Percentiles rank a stretch among this genome's conserved stretches.
Evolutionary conservation across 2,329 filamentous ascomycete genomes (phyloP).

Genomic region (Ceratocystis smalleyi): DNA sequence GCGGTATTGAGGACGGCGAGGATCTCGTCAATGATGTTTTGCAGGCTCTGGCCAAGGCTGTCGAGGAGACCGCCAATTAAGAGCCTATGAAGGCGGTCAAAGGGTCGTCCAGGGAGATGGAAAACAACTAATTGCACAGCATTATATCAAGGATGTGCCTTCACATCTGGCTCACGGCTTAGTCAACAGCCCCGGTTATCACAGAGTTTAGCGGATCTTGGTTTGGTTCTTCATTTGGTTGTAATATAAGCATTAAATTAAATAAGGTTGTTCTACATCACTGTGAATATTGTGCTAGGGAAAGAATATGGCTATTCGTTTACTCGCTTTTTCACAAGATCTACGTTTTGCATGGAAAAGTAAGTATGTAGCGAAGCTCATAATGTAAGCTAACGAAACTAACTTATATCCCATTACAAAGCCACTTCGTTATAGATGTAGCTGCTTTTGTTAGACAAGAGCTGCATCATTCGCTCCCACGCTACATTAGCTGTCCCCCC

Average conservation of each 20-base stretch:
- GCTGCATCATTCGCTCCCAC: neutral
- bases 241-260: neutral
- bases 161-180: neutral
- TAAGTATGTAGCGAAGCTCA: neutral
- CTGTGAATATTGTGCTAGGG: neutral
- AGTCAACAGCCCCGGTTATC: conserved; percentile 13
- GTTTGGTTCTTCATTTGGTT: conserved; percentile 2
- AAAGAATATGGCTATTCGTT: neutral
- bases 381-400: neutral
- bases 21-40: conserved; percentile 72
- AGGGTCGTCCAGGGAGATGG: no score
- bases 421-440: no score
- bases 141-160: no score
- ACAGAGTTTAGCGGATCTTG: neutral
- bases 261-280: neutral
- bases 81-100: neutral
- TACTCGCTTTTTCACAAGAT: neutral
- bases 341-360: neutral
- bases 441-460: no score
- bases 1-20: conserved; percentile 78
- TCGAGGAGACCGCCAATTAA: conserved; percentile 24
- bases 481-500: neutral
- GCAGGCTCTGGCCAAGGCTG: conserved; percentile 65
- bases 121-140: no score
- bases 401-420: neutral